These are phyloP conservation scores for Arthrobotrys pseudoclavata DNA, from an alignment of 2,329 filamentous ascomycete genomes.

Conservation along the genomic window DNA sequence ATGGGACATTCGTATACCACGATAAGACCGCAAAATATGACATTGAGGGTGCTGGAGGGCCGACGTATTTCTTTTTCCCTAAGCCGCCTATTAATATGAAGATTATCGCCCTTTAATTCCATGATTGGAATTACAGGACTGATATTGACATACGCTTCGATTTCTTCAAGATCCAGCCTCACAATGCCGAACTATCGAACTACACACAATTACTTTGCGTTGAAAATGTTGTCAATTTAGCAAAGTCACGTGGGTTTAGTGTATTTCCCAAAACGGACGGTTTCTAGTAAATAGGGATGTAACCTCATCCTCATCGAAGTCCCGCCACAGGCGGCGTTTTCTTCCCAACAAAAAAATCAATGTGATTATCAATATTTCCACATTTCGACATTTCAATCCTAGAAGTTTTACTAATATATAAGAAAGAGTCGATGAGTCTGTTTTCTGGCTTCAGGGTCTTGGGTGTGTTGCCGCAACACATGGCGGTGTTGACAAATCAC, in stretches of 20 bases:
- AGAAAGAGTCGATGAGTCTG: neutral
- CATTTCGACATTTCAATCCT: neutral
- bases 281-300: neutral
- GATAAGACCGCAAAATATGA: too few species aligned
- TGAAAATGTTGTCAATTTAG: neutral
- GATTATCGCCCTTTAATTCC: too few species aligned
- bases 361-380: neutral
- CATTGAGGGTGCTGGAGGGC: too few species aligned
- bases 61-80: too few species aligned
- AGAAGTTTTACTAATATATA: neutral
- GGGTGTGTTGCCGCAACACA: neutral
- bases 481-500: too few species aligned
- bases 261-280: neutral
- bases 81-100: too few species aligned
- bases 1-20: too few species aligned
- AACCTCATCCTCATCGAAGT: neutral
- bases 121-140: too few species aligned
- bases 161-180: too few species aligned
- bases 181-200: too few species aligned
- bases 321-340: neutral
- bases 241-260: conserved; percentile 11
- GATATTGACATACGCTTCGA: too few species aligned
- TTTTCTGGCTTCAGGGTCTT: neutral
- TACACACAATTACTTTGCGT: conserved; percentile 9
- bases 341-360: neutral